Percentiles rank a stretch among this genome's conserved stretches.
Evolutionary conservation across 2,329 filamentous ascomycete genomes (phyloP).

Genomic region (Fusarium odoratissimum): DNA sequence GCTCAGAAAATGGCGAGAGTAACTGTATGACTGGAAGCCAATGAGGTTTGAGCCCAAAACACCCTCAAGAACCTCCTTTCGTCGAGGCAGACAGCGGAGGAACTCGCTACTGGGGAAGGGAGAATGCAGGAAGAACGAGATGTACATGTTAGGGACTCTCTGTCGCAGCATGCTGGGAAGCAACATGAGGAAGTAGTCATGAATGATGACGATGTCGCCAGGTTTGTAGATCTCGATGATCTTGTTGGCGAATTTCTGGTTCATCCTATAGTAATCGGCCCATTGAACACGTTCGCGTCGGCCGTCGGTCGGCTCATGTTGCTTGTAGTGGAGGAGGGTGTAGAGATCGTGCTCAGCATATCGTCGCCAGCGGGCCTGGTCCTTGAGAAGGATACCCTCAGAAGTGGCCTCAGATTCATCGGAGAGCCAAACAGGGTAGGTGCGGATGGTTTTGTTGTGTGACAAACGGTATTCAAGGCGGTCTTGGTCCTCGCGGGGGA

Average conservation of each 20-base stretch:
- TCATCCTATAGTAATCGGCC: constrained; percentile 94
- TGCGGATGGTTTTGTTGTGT: constrained; percentile 79
- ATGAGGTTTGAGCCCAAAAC: constrained; percentile 92
- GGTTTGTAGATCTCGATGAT: constrained; percentile 92
- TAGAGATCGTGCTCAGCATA: constrained; percentile 94
- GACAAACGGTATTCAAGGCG: constrained; percentile 80
- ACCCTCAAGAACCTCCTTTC: constrained; percentile 91
- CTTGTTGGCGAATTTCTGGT: constrained; percentile 89
- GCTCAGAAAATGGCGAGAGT: constrained; percentile 92
- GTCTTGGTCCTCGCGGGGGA: constrained; percentile 76
- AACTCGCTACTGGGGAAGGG: constrained; percentile 98
- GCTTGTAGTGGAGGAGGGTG: constrained; percentile 95
- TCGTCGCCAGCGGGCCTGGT: constrained; percentile 87
- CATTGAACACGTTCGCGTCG: constrained; percentile 84
- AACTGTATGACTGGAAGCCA: constrained; percentile 95
- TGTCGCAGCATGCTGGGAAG: constrained; percentile 90
- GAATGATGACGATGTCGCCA: constrained; percentile 90
- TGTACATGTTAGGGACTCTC: constrained; percentile 87
- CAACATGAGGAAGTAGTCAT: constrained; percentile 94
- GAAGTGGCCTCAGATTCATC: constrained; percentile 77
- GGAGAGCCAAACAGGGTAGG: constrained; percentile 88
- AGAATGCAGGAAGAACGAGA: constrained; percentile 93
- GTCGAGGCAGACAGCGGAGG: constrained; percentile 84
- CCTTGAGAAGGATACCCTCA: constrained; percentile 78
- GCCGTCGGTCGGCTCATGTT: constrained; percentile 89